phyloP scores from a whole-genome alignment of 2,329 filamentous ascomycete species.

The Neofusicoccum ribis region DNA sequence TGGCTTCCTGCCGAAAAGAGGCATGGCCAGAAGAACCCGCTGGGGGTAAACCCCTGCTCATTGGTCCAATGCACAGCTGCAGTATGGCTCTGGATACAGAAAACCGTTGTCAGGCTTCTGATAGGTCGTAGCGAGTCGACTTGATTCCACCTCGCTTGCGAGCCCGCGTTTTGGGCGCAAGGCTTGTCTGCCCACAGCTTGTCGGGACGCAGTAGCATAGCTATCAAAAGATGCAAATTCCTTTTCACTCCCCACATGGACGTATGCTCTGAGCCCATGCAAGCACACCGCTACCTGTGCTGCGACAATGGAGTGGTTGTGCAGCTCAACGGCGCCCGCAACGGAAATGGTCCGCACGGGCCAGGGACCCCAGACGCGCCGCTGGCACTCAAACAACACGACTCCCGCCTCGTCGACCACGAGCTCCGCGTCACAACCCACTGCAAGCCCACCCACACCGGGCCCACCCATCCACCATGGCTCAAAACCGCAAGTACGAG shows the following conservation, averaged over 20 bases:
- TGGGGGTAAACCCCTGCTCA: neutral
- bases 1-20: neutral
- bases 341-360: slow-evolving; percentile 1
- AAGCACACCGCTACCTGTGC: too few relatives aligned
- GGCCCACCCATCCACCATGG: slow-evolving; percentile 14
- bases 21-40: neutral
- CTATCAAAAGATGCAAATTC: too few relatives aligned
- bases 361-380: slow-evolving; percentile 5
- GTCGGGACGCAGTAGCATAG: too few relatives aligned
- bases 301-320: neutral
- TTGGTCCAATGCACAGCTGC: neutral
- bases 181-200: too few relatives aligned
- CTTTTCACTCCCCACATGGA: too few relatives aligned
- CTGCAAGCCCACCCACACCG: neutral
- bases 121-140: neutral
- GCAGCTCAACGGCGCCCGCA: neutral
- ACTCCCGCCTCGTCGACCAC: neutral
- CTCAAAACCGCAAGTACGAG: slow-evolving; percentile 23
- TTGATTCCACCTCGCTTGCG: neutral
- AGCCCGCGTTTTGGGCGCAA: neutral
- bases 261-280: too few relatives aligned
- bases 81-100: neutral
- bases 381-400: slow-evolving; percentile 14
- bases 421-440: neutral
- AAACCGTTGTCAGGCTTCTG: neutral